Evolutionary conservation across 2,329 filamentous ascomycete genomes (phyloP).

Genomic region (Tolypocladium ovalisporum): DNA sequence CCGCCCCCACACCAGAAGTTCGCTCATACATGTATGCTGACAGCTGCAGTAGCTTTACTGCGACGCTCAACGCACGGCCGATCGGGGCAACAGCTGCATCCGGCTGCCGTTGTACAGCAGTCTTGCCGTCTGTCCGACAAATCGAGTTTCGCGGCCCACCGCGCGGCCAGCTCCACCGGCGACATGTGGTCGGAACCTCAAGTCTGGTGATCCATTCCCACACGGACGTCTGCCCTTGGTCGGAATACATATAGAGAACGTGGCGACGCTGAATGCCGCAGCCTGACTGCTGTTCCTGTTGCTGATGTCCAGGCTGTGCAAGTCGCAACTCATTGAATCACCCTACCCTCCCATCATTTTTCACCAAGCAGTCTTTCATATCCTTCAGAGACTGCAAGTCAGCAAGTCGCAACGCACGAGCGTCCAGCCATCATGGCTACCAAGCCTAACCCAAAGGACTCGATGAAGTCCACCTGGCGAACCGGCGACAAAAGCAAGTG

Average conservation of each 20-base stretch:
- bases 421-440: background rate
- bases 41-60: background rate
- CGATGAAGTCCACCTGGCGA: slow-evolving; percentile 30
- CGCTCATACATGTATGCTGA: too few relatives aligned
- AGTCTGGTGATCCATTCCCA: background rate
- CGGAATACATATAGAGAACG: background rate
- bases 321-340: background rate
- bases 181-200: background rate
- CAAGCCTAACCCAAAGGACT: slow-evolving; percentile 15
- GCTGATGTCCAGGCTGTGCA: background rate
- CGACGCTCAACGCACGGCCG: background rate
- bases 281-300: background rate
- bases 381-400: background rate
- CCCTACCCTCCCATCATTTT: too few relatives aligned
- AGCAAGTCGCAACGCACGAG: too few relatives aligned
- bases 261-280: background rate
- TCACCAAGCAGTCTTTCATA: background rate
- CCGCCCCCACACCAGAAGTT: background rate
- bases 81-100: background rate
- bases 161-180: background rate
- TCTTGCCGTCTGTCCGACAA: background rate
- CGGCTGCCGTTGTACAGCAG: background rate
- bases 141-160: background rate
- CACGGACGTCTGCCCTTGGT: background rate
- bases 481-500: slow-evolving; percentile 14